These are phyloP conservation scores for Hyaloscypha hepaticicola DNA, from an alignment of 495 filamentous ascomycete genomes.

Conservation along the genomic window DNA sequence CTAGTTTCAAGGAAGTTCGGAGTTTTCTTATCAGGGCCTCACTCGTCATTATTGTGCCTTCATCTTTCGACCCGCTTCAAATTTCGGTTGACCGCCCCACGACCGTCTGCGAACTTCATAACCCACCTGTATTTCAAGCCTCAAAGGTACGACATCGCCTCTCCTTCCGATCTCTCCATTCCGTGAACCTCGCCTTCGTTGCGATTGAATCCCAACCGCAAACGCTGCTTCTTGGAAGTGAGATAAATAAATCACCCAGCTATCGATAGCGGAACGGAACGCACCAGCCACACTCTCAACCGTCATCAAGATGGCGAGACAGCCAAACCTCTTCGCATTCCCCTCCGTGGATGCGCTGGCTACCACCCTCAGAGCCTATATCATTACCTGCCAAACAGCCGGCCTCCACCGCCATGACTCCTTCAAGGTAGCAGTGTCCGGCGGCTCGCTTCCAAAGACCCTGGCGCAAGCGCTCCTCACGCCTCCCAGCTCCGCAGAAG, in stretches of 20 bases:
- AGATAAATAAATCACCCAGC: neutral
- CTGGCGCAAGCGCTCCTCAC: conserved; percentile 78
- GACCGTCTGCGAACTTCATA: neutral
- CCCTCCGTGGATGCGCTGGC: conserved; percentile 65
- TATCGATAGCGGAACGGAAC: conserved; percentile 1
- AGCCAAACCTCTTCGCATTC: conserved; percentile 87
- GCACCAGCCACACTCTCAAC: neutral
- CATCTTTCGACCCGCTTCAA: conserved; percentile 6
- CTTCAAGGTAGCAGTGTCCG: conserved; percentile 92
- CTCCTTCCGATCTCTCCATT: neutral
- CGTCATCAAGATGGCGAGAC: conserved; percentile 56
- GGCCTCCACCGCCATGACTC: conserved; percentile 73
- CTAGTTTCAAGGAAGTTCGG: no score
- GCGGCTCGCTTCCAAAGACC: conserved; percentile 86
- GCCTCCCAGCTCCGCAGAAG: conserved; percentile 55
- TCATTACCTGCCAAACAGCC: conserved; percentile 74
- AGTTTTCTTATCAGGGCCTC: conserved; percentile 14
- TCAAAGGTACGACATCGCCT: neutral
- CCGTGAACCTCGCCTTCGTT: neutral
- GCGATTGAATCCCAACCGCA: neutral
- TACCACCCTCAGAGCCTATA: conserved; percentile 70
- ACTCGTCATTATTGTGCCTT: conserved; percentile 7
- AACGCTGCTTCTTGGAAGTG: neutral
- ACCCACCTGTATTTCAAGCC: neutral
- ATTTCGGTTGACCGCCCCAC: conserved; percentile 6